Evolutionary conservation across 179 eudicot species (phyloP).

Genomic region (Spinacia oleracea): DNA sequence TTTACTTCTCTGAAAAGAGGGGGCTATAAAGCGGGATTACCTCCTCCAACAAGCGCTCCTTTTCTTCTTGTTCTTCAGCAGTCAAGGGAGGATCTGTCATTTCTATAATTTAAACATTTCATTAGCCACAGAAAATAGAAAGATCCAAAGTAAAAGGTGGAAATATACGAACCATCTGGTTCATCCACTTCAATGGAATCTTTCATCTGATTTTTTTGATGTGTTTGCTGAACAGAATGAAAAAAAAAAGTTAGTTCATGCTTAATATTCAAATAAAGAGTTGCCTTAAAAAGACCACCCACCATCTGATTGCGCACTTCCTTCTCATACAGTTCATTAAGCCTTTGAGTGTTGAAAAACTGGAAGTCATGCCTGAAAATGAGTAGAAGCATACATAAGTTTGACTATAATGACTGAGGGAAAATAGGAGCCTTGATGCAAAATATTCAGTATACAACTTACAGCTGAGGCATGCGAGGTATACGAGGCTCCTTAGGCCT

Average conservation of each 20-base stretch:
- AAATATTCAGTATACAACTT: conserved; percentile 27
- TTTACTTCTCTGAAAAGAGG: background rate
- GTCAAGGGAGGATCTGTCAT: conserved; percentile 90
- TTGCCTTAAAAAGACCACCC: conserved; percentile 24
- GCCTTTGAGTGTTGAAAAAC: conserved; percentile 92
- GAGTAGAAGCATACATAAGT: conserved; percentile 1
- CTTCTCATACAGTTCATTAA: conserved; percentile 88
- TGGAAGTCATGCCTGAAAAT: conserved; percentile 89
- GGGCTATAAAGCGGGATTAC: conserved; percentile 29
- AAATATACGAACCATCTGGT: conserved; percentile 68
- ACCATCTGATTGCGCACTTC: conserved; percentile 98
- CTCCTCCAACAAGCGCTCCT: conserved; percentile 83
- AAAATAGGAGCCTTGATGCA: background rate
- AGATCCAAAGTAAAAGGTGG: background rate
- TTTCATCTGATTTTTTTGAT: conserved; percentile 81
- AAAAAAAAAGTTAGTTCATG: conserved; percentile 18
- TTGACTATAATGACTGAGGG: background rate
- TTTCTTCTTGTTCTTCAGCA: conserved; percentile 95
- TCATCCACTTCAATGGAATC: conserved; percentile 93
- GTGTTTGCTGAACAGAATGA: conserved; percentile 50
- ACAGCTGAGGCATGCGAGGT: conserved; percentile 99
- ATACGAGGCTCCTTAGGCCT: conserved; percentile 91
- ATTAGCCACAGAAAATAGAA: conserved; percentile 21
- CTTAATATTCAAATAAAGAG: background rate
- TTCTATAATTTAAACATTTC: conserved; percentile 43